Evolutionary conservation across 148 eudicot species (phyloP).

Genomic region (Agrostemma githago): DNA sequence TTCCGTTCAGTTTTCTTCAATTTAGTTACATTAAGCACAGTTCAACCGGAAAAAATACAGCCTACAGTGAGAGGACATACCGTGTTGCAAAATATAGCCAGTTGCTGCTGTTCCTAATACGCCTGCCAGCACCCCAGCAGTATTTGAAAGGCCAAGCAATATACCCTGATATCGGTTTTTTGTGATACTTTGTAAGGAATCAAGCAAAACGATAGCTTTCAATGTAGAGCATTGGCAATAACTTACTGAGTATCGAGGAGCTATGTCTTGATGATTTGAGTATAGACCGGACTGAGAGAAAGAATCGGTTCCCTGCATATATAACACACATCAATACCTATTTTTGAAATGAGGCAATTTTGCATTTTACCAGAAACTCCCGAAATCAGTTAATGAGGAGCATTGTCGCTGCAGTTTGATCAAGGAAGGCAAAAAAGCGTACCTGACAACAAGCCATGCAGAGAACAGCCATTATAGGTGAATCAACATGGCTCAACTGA

Average conservation of each 20-base stretch:
- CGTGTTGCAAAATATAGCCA: constrained; percentile 94
- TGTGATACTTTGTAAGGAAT: not conserved
- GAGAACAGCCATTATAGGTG: constrained; percentile 90
- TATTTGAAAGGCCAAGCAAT: constrained; percentile 84
- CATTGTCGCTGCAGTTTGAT: not conserved
- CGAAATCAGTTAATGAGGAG: not conserved
- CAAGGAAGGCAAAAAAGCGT: constrained; percentile 6
- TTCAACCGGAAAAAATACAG: not conserved
- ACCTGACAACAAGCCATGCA: constrained; percentile 99
- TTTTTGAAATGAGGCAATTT: not conserved
- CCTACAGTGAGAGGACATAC: constrained; percentile 28
- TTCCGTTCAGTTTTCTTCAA: no score
- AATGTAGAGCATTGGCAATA: not conserved
- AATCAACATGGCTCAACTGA: constrained; percentile 81
- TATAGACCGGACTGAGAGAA: constrained; percentile 95
- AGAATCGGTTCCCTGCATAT: constrained; percentile 83
- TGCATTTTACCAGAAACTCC: not conserved
- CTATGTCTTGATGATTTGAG: constrained; percentile 97
- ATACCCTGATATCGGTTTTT: constrained; percentile 55
- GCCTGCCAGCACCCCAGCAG: constrained; percentile 92
- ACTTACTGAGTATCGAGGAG: constrained; percentile 92
- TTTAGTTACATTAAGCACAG: no score
- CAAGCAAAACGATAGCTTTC: not conserved
- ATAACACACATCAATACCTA: not conserved
- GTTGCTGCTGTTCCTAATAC: constrained; percentile 68